phyloP scores from a whole-genome alignment of 2,329 filamentous ascomycete species.

The Phyllosticta citribraziliensis region DNA sequence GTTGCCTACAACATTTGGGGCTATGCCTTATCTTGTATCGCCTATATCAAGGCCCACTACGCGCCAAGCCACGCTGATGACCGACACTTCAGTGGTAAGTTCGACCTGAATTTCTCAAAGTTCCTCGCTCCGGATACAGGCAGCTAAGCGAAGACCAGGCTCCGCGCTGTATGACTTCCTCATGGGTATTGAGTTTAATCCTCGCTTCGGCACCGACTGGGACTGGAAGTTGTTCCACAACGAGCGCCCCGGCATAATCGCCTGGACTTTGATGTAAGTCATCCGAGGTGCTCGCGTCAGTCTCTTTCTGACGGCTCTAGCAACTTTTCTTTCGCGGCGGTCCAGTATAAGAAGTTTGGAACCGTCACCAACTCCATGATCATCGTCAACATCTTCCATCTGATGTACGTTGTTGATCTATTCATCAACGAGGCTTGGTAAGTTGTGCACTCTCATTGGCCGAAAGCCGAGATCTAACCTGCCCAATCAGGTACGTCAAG shows the following conservation, averaged over 20 bases:
- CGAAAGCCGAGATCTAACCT: neutral
- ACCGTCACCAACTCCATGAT: slow-evolving; percentile 35
- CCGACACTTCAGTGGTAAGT: slow-evolving; percentile 9
- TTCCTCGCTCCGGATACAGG: neutral
- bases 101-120: neutral
- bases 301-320: slow-evolving; percentile 13
- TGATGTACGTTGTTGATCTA: slow-evolving; percentile 39
- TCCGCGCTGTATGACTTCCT: slow-evolving; percentile 32
- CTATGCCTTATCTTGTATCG: slow-evolving; percentile 1
- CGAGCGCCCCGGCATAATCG: slow-evolving; percentile 38
- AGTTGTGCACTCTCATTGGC: neutral
- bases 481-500: slow-evolving; percentile 27
- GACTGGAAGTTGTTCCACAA: slow-evolving; percentile 20
- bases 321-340: slow-evolving; percentile 30
- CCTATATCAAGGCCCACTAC: slow-evolving; percentile 9
- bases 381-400: slow-evolving; percentile 35
- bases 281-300: neutral
- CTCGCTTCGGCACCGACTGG: slow-evolving; percentile 24
- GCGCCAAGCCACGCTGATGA: slow-evolving; percentile 8
- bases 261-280: slow-evolving; percentile 38
- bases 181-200: slow-evolving; percentile 58
- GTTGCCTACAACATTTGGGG: slow-evolving; percentile 7
- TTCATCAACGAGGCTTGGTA: slow-evolving; percentile 41
- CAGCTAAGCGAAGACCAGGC: neutral
- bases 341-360: slow-evolving; percentile 34